These are phyloP conservation scores for Corchorus olitorius DNA, from an alignment of 345 rosid species.

Conservation along the genomic window DNA sequence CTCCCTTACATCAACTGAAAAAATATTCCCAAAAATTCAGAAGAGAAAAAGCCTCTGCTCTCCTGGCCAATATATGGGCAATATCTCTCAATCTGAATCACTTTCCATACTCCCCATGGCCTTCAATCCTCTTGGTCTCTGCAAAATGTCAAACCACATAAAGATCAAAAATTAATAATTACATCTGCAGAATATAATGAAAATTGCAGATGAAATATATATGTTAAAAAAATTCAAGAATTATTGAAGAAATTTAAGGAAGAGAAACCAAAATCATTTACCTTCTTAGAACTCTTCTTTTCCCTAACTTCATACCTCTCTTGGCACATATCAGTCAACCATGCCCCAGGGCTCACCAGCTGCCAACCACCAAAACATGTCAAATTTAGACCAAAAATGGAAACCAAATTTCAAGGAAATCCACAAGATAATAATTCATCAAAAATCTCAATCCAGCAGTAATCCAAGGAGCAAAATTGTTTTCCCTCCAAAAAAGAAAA, in stretches of 20 bases:
- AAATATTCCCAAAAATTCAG: conserved; percentile 25
- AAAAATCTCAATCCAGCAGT: too few relatives aligned
- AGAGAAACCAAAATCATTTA: conserved; percentile 15
- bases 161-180: background rate
- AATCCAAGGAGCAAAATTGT: background rate
- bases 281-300: conserved; percentile 75
- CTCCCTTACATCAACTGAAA: conserved; percentile 17
- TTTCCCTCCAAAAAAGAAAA: background rate
- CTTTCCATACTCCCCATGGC: conserved; percentile 77
- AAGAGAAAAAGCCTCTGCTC: conserved; percentile 26
- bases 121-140: conserved; percentile 81
- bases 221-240: background rate
- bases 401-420: background rate
- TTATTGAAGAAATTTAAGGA: background rate
- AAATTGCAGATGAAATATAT: background rate
- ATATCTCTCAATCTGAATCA: conserved; percentile 55
- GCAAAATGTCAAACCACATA: conserved; percentile 23
- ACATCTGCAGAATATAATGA: background rate
- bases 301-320: conserved; percentile 84
- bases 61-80: conserved; percentile 12
- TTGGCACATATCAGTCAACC: conserved; percentile 80
- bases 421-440: conserved; percentile 11
- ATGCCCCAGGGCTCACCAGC: conserved; percentile 81
- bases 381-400: background rate
- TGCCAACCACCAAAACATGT: conserved; percentile 35